Evolutionary conservation across 306 rosid species (phyloP).

Genomic region (Vachellia collinsii): DNA sequence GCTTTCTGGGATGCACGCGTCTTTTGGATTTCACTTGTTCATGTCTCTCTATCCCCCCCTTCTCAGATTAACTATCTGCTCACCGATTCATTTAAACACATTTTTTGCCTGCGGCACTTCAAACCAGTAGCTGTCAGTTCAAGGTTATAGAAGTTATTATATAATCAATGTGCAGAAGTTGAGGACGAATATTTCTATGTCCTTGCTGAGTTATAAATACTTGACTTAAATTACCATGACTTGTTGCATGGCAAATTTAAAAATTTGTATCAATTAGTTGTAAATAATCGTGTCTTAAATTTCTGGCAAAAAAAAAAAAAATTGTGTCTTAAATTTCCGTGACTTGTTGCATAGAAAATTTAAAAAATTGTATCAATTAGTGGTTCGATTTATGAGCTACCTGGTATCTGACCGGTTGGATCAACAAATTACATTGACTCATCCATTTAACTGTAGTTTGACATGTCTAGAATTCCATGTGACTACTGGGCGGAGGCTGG

Average conservation of each 20-base stretch:
- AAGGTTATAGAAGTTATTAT: constrained; percentile 16
- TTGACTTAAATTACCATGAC: constrained; percentile 17
- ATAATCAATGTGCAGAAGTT: constrained; percentile 1
- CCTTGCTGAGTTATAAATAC: not conserved
- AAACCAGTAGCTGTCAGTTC: not conserved
- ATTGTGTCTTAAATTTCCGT: constrained; percentile 7
- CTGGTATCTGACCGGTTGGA: not conserved
- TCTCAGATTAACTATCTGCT: not conserved
- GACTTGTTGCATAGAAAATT: not conserved
- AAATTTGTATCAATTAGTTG: not conserved
- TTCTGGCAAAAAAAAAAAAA: no score
- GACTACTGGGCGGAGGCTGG: not conserved
- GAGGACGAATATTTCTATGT: constrained; percentile 4
- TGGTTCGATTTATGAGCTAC: constrained; percentile 4
- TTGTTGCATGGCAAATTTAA: not conserved
- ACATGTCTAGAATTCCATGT: not conserved
- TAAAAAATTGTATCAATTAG: not conserved
- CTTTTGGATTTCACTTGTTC: constrained; percentile 23
- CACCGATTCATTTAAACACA: constrained; percentile 1
- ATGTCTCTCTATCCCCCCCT: not conserved
- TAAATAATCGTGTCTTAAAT: not conserved
- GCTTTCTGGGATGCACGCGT: not conserved
- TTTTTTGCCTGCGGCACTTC: constrained; percentile 14
- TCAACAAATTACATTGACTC: constrained; percentile 7
- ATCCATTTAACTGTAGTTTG: constrained; percentile 3